A percentile compares a stretch with the other conserved stretches of the same genome.
These are phyloP conservation scores for Sporothrix inflata DNA, from an alignment of 2,329 filamentous ascomycete genomes.

Conservation along the genomic window DNA sequence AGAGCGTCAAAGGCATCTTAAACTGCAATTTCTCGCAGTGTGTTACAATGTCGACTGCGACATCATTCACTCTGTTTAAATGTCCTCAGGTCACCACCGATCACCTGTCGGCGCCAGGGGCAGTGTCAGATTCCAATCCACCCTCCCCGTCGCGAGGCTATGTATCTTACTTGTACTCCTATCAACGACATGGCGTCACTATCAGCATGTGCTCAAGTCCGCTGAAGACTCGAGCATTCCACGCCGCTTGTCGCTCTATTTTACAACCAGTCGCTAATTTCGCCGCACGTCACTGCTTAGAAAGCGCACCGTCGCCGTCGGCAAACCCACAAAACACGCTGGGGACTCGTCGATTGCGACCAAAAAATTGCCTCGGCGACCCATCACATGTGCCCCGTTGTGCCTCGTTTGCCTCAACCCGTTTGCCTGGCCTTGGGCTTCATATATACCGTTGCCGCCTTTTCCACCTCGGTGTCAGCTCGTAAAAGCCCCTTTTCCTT, in stretches of 20 bases:
- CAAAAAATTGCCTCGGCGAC: conserved; percentile 19
- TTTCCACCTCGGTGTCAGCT: neutral
- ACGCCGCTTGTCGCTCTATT: neutral
- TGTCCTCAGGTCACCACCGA: neutral
- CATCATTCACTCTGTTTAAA: neutral
- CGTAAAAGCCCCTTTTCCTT: neutral
- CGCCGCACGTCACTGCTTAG: neutral
- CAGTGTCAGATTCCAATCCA: neutral
- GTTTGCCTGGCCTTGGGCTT: neutral
- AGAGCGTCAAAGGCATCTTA: too few relatives aligned
- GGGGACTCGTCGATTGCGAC: neutral
- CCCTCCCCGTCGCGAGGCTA: neutral
- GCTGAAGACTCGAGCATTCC: neutral
- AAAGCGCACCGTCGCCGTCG: conserved; percentile 11
- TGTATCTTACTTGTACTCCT: neutral
- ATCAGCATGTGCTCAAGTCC: conserved; percentile 3
- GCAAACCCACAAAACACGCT: conserved; percentile 1
- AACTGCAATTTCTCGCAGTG: neutral
- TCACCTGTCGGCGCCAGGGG: neutral
- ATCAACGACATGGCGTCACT: neutral
- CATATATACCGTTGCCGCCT: conserved; percentile 4
- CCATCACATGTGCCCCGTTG: conserved; percentile 19
- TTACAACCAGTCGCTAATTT: neutral
- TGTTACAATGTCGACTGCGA: neutral
- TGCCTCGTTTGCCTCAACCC: conserved; percentile 9